phyloP scores from a whole-genome alignment of 352 stramenopile genomes.

The Elongisporangium anandrum region DNA sequence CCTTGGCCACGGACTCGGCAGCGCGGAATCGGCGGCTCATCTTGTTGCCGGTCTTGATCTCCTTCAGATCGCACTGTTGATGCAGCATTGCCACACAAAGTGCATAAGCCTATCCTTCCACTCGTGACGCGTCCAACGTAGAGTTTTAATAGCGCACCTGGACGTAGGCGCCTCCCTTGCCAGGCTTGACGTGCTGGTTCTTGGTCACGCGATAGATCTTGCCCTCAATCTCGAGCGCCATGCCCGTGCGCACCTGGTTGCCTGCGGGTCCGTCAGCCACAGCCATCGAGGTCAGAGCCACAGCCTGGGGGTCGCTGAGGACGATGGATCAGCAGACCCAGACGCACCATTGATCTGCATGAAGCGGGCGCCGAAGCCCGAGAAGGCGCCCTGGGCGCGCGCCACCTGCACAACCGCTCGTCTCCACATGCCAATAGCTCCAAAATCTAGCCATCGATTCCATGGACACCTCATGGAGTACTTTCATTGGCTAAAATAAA shows the following conservation, averaged over 20 bases:
- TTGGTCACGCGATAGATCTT: conserved; percentile 85
- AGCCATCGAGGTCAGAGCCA: conserved; percentile 4
- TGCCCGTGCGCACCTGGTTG: conserved; percentile 78
- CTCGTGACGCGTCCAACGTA: neutral
- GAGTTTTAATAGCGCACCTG: conserved; percentile 27
- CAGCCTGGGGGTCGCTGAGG: neutral
- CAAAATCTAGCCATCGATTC: neutral
- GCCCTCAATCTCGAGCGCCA: conserved; percentile 80
- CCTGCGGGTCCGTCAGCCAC: conserved; percentile 22
- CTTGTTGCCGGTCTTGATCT: conserved; percentile 85
- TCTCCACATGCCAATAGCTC: conserved; percentile 28
- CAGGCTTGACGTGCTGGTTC: conserved; percentile 81
- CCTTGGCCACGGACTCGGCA: conserved; percentile 77
- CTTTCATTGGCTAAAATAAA: conserved; percentile 3
- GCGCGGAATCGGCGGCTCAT: conserved; percentile 81
- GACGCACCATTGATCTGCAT: conserved; percentile 60
- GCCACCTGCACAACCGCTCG: conserved; percentile 33
- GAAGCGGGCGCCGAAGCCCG: conserved; percentile 40
- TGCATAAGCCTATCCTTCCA: conserved; percentile 1
- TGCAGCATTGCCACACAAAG: conserved; percentile 1
- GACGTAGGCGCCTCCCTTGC: conserved; percentile 80
- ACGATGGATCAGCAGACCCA: neutral
- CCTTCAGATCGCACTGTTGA: conserved; percentile 67
- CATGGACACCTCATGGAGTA: neutral
- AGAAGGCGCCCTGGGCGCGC: conserved; percentile 7